Evolutionary conservation across 2,329 filamentous ascomycete species (phyloP), one percentile per base, ranked within the genome.

Genomic region (Paraphoma sp.): DNA sequence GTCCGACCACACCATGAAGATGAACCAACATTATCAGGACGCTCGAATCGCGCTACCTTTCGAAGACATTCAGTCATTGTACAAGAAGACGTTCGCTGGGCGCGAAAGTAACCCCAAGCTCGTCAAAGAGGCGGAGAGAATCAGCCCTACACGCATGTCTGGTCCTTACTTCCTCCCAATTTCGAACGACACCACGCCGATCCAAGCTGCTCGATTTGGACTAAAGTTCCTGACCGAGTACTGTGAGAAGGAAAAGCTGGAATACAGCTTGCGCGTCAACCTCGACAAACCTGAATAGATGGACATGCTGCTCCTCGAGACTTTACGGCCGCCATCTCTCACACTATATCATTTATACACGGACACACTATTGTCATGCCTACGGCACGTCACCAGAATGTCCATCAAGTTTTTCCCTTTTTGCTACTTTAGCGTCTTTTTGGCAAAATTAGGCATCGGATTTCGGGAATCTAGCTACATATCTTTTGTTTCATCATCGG

Each of bases 201-300:
- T 81, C n/a, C 73, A 78, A 48, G 80, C 79, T 1, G 79, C 81
- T 1, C 65, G 80, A 0, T 79, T 81, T 38, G 80, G 78, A 0
- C 60, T 78, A 17, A 67, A 69, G 46, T 76, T 82, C 48, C 59
- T 82, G 16, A 58, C 60, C 18, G 80, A 83, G 64, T 82, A 79
- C 72, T 74, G 78, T 52, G 71, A 72, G 47, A 74, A 65, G 31
- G 71, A 75, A 50, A 52, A 59, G 28, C 23, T 75, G 6, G 57
- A 68, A 8, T 71, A 75, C 49, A 53, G 23, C 3, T 30, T 74
- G 12, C 59, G 66, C 7, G 60, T 75, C 45, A 70, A 67, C 16
- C 62, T 74, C 6, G 71, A 73, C 17, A 62, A 65, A 53, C 62
- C 64, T 0, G 69, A 68, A 48, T 71, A 17, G 16, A 42, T 9